Evolutionary conservation across 2,329 filamentous ascomycete species (phyloP).

Genomic region (Sordariomycetes sp.): DNA sequence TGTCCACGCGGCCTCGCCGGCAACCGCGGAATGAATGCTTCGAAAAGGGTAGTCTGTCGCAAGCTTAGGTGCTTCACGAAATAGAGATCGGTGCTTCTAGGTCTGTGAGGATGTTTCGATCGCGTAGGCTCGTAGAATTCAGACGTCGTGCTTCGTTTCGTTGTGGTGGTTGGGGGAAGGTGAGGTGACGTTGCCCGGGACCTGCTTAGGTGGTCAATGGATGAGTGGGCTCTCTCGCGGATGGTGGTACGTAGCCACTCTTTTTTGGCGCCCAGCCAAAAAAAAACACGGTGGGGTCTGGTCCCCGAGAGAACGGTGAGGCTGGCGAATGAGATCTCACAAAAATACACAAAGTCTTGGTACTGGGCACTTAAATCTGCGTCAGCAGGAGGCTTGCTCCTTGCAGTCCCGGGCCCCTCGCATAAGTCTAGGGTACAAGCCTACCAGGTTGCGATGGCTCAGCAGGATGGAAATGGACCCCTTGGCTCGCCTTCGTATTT

Average conservation of each 20-base stretch:
- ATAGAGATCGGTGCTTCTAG: neutral
- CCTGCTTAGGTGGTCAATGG: neutral
- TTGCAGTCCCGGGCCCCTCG: neutral
- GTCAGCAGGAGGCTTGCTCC: neutral
- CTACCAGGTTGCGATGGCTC: neutral
- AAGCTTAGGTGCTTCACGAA: neutral
- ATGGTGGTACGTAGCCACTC: slow-evolving; percentile 4
- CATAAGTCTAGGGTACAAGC: neutral
- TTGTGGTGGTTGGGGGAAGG: neutral
- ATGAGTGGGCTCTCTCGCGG: too few species aligned
- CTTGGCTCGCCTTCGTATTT: neutral
- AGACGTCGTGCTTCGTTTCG: neutral
- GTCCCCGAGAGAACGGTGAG: neutral
- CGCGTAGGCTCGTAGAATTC: neutral
- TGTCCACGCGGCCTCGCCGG: neutral
- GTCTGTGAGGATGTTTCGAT: neutral
- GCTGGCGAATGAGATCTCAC: neutral
- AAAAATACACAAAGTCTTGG: neutral
- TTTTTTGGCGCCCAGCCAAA: neutral
- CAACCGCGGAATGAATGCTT: neutral
- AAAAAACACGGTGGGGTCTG: neutral
- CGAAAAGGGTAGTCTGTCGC: neutral
- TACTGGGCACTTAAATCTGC: neutral
- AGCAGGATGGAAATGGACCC: neutral
- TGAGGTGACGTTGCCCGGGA: slow-evolving; percentile 1